These are phyloP conservation scores for Hypholoma fasciculare DNA, from an alignment of 768 basidiomycete genomes.

Conservation along the genomic window DNA sequence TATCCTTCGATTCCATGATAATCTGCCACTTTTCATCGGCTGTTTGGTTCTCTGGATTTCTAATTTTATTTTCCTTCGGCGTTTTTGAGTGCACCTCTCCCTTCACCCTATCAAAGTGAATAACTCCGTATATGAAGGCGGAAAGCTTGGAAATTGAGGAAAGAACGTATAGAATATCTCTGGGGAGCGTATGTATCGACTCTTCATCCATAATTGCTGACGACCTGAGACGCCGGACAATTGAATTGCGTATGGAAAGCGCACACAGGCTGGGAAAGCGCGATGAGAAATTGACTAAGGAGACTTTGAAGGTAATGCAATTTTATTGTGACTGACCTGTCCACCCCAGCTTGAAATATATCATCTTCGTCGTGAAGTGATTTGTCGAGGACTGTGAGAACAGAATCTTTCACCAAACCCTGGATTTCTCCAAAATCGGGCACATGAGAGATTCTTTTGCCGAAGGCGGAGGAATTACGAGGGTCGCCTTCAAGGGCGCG, in stretches of 20 bases:
- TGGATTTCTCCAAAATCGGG: background rate
- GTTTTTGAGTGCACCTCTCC: background rate
- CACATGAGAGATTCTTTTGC: background rate
- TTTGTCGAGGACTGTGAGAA: background rate
- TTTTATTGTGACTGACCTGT: background rate
- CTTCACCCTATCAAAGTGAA: background rate
- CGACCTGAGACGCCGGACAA: background rate
- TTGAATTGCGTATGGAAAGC: background rate
- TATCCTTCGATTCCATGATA: background rate
- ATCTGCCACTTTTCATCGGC: constrained; percentile 1
- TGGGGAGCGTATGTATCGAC: background rate
- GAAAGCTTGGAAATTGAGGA: constrained; percentile 1
- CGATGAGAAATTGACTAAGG: background rate
- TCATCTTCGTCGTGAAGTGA: background rate
- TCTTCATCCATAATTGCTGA: background rate
- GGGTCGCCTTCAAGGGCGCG: background rate
- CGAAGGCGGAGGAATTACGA: no score
- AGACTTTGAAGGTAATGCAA: background rate
- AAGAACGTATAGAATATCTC: background rate
- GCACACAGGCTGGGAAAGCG: background rate
- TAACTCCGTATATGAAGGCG: background rate
- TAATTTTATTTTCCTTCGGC: no score
- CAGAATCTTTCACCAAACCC: background rate
- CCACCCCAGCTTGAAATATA: constrained; percentile 1
- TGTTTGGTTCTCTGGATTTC: background rate